phyloP scores from a whole-genome alignment of 129 eudicot species.

The Flaveria trinervia region DNA sequence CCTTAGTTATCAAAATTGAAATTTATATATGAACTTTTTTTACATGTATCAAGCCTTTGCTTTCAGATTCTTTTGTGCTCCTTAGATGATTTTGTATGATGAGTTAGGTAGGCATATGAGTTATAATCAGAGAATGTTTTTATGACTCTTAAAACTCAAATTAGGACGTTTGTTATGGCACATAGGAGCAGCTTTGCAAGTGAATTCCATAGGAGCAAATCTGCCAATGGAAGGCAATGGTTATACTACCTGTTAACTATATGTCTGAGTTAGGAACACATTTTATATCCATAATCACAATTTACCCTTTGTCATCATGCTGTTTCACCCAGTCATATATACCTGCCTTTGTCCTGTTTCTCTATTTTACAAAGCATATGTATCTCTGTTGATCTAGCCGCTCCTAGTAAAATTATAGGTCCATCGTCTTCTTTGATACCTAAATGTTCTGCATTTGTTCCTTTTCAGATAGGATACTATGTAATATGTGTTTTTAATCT shows the following conservation, averaged over 20 bases:
- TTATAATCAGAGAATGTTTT: not conserved
- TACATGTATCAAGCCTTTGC: not conserved
- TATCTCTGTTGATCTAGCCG: not conserved
- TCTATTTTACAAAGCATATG: not conserved
- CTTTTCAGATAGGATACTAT: not conserved
- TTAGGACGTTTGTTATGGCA: conserved; percentile 1
- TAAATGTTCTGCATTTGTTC: not conserved
- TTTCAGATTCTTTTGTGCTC: not conserved
- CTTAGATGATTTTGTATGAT: not conserved
- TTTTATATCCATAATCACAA: conserved; percentile 10
- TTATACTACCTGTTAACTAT: not conserved
- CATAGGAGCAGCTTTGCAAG: not conserved
- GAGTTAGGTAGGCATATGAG: not conserved
- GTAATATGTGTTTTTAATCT: not conserved
- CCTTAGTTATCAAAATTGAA: conserved; percentile 8
- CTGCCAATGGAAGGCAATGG: not conserved
- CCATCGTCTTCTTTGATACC: not conserved
- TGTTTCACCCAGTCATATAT: not conserved
- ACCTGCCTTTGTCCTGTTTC: not conserved
- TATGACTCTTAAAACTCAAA: conserved; percentile 10
- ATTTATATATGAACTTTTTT: not conserved
- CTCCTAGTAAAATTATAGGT: not conserved
- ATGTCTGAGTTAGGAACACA: not conserved
- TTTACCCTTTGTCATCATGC: not conserved
- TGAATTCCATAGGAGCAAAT: not conserved